Evolutionary conservation across 2,329 filamentous ascomycete genomes (phyloP).

Genomic region (Clarireedia monteithiana): DNA sequence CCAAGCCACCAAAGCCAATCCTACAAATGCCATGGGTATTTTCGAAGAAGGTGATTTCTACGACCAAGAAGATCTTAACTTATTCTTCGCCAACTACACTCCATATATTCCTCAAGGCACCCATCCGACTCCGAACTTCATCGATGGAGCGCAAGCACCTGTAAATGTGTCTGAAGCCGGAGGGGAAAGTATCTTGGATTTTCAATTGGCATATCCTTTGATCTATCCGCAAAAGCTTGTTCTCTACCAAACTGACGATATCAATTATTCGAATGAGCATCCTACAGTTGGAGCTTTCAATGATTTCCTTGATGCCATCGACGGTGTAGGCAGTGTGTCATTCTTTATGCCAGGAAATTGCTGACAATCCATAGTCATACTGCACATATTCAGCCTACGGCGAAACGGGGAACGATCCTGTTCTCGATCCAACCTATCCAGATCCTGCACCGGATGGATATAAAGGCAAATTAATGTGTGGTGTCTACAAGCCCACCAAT

Average conservation of each 20-base stretch:
- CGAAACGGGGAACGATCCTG: constrained; percentile 10
- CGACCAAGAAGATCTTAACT: constrained; percentile 29
- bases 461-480: constrained; percentile 39
- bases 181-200: constrained; percentile 31
- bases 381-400: constrained; percentile 12
- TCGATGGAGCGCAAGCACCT: constrained; percentile 28
- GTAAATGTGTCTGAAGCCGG: constrained; percentile 9
- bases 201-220: constrained; percentile 38
- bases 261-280: constrained; percentile 13
- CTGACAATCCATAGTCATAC: constrained; percentile 7
- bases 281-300: constrained; percentile 1
- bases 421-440: constrained; percentile 43
- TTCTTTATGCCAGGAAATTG: not conserved
- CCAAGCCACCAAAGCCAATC: constrained; percentile 27
- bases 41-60: constrained; percentile 42
- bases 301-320: constrained; percentile 11
- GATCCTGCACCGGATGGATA: constrained; percentile 41
- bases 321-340: not conserved
- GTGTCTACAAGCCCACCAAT: constrained; percentile 35
- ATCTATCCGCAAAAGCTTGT: constrained; percentile 41
- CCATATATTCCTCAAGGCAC: constrained; percentile 28
- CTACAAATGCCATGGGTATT: constrained; percentile 43
- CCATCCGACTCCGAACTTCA: constrained; percentile 23
- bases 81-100: constrained; percentile 39
- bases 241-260: constrained; percentile 35